Conservation (phyloP, 2,329 filamentous ascomycete genomes). For the Zarea fungicola region DNA sequence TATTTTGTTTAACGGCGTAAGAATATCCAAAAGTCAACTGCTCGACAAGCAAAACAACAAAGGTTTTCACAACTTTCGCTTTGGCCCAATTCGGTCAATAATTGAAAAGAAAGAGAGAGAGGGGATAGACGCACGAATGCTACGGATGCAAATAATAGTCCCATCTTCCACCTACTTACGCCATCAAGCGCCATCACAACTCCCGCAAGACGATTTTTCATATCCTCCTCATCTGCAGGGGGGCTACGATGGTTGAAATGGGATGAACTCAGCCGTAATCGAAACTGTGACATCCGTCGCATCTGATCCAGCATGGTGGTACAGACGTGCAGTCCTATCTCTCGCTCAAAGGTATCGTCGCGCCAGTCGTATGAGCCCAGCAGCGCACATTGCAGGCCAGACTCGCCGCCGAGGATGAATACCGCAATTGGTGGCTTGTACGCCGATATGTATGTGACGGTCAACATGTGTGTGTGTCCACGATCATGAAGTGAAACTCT, state of each 20-base stretch:
- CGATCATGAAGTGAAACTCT: slow-evolving; percentile 29
- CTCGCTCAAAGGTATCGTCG: slow-evolving; percentile 15
- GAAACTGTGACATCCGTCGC: slow-evolving; percentile 23
- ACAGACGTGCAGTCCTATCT: slow-evolving; percentile 38
- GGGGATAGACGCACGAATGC: too few species aligned
- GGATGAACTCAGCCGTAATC: slow-evolving; percentile 18
- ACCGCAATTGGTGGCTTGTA: slow-evolving; percentile 30
- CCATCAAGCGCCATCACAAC: background rate
- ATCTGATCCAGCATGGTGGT: slow-evolving; percentile 31
- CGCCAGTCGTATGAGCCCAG: slow-evolving; percentile 41
- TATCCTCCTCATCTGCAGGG: background rate
- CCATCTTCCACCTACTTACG: background rate
- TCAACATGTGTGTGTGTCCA: slow-evolving; percentile 40
- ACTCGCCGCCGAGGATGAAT: slow-evolving; percentile 38
- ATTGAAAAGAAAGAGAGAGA: too few species aligned
- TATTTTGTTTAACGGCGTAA: too few species aligned
- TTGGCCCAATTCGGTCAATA: too few species aligned
- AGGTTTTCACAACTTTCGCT: too few species aligned
- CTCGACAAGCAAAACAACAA: too few species aligned
- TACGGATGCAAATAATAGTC: background rate
- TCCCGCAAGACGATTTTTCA: background rate
- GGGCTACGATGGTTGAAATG: too few species aligned
- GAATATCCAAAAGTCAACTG: too few species aligned
- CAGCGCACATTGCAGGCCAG: slow-evolving; percentile 40
- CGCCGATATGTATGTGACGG: slow-evolving; percentile 32